Base-by-base conservation (phyloP, 2,329 filamentous ascomycete species). In the Drechmeria coniospora region DNA sequence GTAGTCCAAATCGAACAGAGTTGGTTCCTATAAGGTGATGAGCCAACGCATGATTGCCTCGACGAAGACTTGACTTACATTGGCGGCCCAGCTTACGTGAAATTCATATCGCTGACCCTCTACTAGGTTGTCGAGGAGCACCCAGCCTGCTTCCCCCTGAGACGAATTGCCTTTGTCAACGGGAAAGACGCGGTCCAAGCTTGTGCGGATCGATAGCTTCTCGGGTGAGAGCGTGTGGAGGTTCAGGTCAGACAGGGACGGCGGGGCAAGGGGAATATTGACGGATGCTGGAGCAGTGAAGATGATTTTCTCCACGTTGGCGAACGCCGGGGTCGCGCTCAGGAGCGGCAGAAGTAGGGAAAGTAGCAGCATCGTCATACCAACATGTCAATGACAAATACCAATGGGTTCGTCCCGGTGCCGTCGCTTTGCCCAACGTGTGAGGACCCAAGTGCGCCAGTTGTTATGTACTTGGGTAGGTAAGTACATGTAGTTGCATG, bases 81-180 rank as follows among this genome's bases (percentile, higher is more conserved):
- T 90, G 22, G 90, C 90, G 34, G 83, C 66, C 86, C 87, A 98
- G 57, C 87, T 95, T 33, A 94, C 65, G 30, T 90, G 74, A 26
- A 92, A 68, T 59, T 98, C 90, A 61, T 95, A 94, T 38, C 84
- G 69, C 44, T 78, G 76, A 8, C 72, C 70, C 20, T 71, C 65
- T n/a, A 55, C 62, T 30, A 98, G 61, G 19, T 64, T 57, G 31
- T 79, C 68, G 5, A 98, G 67, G 6, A 87, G 56, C 39, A 84
- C 68, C 90, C 90, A 95, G 16, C 79, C 76, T 28, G 74, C 61
- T 8, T 61, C 54, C 6, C 80, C 82, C 9, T 59, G 49, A 8
- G 63, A 63, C 17, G 53, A 46, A 12, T 37, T 32, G 10, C 36
- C 30, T 2, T 56, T 46, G 6, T 56, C 41, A 6, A 56, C 64